Evolutionary conservation across 176 grass and related monocot genomes (phyloP), one percentile per base, ranked within the genome.

Genomic region (Oryza punctata): DNA sequence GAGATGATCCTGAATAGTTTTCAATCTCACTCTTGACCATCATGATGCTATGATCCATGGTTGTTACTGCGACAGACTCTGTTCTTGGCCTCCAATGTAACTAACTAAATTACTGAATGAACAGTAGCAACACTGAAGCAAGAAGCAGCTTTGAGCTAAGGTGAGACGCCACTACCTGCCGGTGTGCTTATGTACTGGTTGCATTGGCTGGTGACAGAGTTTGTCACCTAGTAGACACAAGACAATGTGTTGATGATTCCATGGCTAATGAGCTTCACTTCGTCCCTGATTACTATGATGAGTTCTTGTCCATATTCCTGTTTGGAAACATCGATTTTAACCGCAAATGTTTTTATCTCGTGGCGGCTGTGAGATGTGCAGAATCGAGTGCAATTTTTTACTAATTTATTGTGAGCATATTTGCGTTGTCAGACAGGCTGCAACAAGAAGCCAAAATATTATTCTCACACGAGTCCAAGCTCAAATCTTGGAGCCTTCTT

Each of bases 21-120:
- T 86, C 79, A 12, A 83, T 90, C 84, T 90, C 88, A 27, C n/a
- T 83, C 84, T 90, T 90, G 3, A 90, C 88, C 84, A 90, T 73
- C 79, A 74, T 27, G 60, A 86, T 60, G 45, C 13, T 35, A 54
- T 54, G 50, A 6, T 85, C 87, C 82, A 75, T 72, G 24, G 3
- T 45, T 40, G 1, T 5, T 11, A 38, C 65, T 25, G 18, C 50
- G 1, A 21, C 15, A 7, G 7, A 19, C 37, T 7, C 7, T 4
- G 45, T 54, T 54, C 6, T 54, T 54, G 50, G 50, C 50, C 50
- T 54, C 50, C 50, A 21, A 54, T 54, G 50, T 19, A 54, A 6
- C 18, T 21, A 54, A 5, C 50, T 21, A 18, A 54, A 54, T 3
- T 1, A 54, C 18, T 54, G 75, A 19, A 47, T 38, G 52, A 33